Conservation (phyloP, 345 rosid genomes). For the Turritis glabra region DNA sequence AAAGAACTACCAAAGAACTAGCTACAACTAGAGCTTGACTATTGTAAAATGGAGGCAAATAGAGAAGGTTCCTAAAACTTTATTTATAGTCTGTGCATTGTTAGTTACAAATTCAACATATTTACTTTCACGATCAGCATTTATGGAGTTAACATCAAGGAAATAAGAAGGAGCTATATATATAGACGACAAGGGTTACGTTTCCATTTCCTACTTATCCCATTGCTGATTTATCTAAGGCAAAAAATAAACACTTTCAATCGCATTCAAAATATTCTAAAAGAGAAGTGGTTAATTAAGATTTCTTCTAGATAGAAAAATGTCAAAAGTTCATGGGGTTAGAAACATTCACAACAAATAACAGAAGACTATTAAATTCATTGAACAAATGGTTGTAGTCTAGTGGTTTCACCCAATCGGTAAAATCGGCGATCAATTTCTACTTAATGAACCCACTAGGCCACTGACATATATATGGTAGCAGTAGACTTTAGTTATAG, state of each 20-base stretch:
- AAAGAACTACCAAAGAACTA: not conserved
- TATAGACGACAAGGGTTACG: not conserved
- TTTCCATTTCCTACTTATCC: too few relatives aligned
- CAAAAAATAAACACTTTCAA: not conserved
- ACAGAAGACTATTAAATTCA: not conserved
- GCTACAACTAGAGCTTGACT: conserved; percentile 16
- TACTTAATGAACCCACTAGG: not conserved
- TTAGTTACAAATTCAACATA: not conserved
- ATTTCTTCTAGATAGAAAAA: not conserved
- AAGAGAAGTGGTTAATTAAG: not conserved
- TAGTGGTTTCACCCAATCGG: too few relatives aligned
- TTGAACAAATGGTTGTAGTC: too few relatives aligned
- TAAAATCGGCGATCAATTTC: not conserved
- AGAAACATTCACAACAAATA: not conserved
- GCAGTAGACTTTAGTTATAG: not conserved
- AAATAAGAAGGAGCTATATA: not conserved
- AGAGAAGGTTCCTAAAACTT: not conserved
- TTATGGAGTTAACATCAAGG: not conserved
- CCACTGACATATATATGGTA: not conserved
- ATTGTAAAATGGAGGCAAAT: not conserved
- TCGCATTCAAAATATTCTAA: not conserved
- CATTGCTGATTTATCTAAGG: too few relatives aligned
- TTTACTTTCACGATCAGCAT: not conserved
- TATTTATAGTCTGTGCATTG: not conserved
- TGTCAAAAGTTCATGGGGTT: not conserved